These are phyloP conservation scores for Fonsecaea pedrosoi DNA, from an alignment of 2,329 filamentous ascomycete species.

Conservation along the genomic window DNA sequence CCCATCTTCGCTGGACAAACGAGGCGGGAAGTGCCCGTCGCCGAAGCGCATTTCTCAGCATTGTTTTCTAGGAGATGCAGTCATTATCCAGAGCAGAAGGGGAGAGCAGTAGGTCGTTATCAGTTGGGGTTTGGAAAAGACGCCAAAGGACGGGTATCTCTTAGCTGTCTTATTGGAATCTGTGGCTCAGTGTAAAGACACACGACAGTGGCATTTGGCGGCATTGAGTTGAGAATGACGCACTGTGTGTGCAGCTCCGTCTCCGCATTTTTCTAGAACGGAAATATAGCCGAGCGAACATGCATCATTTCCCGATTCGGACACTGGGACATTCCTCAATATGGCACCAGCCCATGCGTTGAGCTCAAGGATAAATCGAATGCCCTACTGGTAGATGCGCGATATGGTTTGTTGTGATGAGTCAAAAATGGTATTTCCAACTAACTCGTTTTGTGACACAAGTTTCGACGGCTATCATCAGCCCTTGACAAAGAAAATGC, in stretches of 20 bases:
- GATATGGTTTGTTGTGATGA: too few relatives aligned
- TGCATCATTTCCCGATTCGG: not conserved
- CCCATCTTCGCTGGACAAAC: conserved; percentile 28
- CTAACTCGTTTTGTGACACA: too few relatives aligned
- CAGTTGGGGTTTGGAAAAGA: not conserved
- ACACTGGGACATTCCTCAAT: not conserved
- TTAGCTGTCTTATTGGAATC: not conserved
- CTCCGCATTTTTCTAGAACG: not conserved
- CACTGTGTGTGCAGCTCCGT: not conserved
- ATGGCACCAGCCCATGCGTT: too few relatives aligned
- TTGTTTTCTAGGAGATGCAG: not conserved
- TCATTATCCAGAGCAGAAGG: not conserved
- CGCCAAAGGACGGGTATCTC: not conserved
- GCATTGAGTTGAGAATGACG: not conserved
- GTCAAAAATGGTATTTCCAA: too few relatives aligned
- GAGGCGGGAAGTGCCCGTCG: conserved; percentile 13
- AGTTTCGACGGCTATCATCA: too few relatives aligned
- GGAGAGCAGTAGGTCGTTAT: too few relatives aligned
- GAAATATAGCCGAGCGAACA: not conserved
- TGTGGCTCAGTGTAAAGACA: not conserved
- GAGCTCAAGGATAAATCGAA: too few relatives aligned
- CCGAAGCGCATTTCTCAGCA: conserved; percentile 28
- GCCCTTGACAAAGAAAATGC: too few relatives aligned
- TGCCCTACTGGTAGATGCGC: too few relatives aligned
- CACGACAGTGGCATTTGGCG: not conserved